Percentiles rank a stretch among this genome's conserved stretches.
Evolutionary conservation across 1,284 basidiomycete genomes (phyloP).

Genomic region (Ceratobasidium theobromae): DNA sequence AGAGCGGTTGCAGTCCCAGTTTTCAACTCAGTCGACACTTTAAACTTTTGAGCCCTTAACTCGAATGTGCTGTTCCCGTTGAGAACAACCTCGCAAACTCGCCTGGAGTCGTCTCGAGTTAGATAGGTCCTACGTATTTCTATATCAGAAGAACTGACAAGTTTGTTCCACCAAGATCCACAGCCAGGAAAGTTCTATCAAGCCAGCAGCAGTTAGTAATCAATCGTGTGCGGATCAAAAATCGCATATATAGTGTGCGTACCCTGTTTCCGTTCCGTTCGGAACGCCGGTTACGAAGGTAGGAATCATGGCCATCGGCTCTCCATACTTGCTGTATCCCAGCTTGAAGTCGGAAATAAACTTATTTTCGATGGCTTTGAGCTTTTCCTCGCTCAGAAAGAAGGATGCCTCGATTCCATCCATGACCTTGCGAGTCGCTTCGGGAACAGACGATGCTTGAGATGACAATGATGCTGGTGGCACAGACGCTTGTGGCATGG

Average conservation of each 20-base stretch:
- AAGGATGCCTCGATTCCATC: constrained; percentile 67
- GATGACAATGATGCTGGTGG: neutral
- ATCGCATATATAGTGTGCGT: constrained; percentile 41
- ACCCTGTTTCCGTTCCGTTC: constrained; percentile 89
- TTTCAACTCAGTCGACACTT: constrained; percentile 86
- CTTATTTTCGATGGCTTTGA: constrained; percentile 69
- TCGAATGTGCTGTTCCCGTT: constrained; percentile 85
- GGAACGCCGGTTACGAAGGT: constrained; percentile 90
- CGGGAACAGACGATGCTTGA: constrained; percentile 30
- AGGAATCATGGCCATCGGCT: constrained; percentile 90
- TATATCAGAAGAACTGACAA: too few relatives aligned
- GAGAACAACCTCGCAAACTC: constrained; percentile 91
- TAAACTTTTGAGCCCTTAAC: constrained; percentile 91
- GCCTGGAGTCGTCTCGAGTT: constrained; percentile 50
- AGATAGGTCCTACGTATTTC: constrained; percentile 7
- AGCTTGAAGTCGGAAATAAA: constrained; percentile 77
- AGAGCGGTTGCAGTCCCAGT: constrained; percentile 80
- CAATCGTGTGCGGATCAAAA: neutral
- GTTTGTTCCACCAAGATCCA: constrained; percentile 95
- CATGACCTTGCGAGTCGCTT: constrained; percentile 43
- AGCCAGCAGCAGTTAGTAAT: neutral
- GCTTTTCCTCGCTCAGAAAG: constrained; percentile 58
- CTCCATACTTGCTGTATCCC: constrained; percentile 70
- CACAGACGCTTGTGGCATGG: neutral
- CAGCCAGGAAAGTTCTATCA: constrained; percentile 83